phyloP scores from a whole-genome alignment of 768 basidiomycete genomes.

The Pleurotus ostreatus region DNA sequence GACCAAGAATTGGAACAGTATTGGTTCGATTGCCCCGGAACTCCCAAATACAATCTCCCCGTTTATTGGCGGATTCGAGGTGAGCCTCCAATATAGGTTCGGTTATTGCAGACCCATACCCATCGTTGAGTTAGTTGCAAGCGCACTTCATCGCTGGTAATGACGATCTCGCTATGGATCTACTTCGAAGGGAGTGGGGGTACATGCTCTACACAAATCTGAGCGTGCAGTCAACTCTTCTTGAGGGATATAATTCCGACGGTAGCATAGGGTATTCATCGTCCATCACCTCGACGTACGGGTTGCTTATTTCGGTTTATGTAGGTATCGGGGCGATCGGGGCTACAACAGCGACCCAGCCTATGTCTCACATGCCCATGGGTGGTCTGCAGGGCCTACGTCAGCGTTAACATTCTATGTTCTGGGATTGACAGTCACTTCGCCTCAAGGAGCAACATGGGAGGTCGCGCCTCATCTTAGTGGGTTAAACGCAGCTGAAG shows the following conservation, averaged over 20 bases:
- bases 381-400: conserved; percentile 57
- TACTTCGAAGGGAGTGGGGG: conserved; percentile 53
- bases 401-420: conserved; percentile 55
- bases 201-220: conserved; percentile 55
- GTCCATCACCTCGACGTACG: not conserved
- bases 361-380: conserved; percentile 58
- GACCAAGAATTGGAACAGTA: conserved; percentile 45
- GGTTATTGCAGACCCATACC: not conserved
- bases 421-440: conserved; percentile 46
- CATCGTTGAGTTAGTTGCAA: conserved; percentile 35
- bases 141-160: conserved; percentile 55
- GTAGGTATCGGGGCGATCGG: conserved; percentile 45
- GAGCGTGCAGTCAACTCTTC: conserved; percentile 51
- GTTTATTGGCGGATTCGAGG: conserved; percentile 57
- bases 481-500: conserved; percentile 37
- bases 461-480: conserved; percentile 39
- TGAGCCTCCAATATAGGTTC: conserved; percentile 15
- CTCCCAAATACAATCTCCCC: conserved; percentile 57
- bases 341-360: conserved; percentile 57
- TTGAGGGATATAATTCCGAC: conserved; percentile 57
- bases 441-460: conserved; percentile 47
- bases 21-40: conserved; percentile 53
- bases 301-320: not conserved
- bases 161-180: conserved; percentile 46
- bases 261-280: conserved; percentile 43